Evolutionary conservation across 208 protist species (phyloP).

Genomic region (Trypanosoma congolense): DNA sequence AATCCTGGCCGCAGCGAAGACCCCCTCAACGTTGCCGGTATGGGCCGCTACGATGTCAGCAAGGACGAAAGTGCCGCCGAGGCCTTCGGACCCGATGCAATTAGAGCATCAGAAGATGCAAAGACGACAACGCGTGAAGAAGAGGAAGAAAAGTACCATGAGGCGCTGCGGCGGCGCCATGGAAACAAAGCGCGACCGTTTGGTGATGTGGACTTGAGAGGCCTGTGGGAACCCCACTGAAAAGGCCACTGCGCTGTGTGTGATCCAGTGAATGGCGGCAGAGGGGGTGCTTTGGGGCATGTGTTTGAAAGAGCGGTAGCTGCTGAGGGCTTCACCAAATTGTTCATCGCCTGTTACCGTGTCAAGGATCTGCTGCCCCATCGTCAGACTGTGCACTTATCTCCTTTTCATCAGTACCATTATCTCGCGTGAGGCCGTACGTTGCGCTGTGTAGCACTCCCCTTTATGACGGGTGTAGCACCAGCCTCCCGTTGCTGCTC

Average conservation of each 20-base stretch:
- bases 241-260: background rate
- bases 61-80: conserved; percentile 29
- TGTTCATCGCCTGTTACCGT: no score
- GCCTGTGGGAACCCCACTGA: conserved; percentile 60
- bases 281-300: no score
- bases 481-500: no score
- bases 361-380: no score
- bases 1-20: conserved; percentile 30
- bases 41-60: conserved; percentile 43
- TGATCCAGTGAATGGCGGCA: conserved; percentile 1
- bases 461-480: no score
- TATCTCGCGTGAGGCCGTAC: no score
- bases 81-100: conserved; percentile 50
- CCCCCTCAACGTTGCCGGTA: conserved; percentile 33
- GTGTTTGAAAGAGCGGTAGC: no score
- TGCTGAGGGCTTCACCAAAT: no score
- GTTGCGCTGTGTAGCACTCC: no score
- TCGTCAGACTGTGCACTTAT: no score
- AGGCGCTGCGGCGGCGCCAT: conserved; percentile 67
- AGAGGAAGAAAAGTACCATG: conserved; percentile 67
- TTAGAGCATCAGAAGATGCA: conserved; percentile 10
- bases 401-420: no score
- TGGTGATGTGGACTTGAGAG: conserved; percentile 60
- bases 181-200: conserved; percentile 68
- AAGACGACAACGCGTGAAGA: conserved; percentile 32